These are phyloP conservation scores for Dipteronia dyeriana DNA, from an alignment of 345 rosid genomes.

Conservation along the genomic window DNA sequence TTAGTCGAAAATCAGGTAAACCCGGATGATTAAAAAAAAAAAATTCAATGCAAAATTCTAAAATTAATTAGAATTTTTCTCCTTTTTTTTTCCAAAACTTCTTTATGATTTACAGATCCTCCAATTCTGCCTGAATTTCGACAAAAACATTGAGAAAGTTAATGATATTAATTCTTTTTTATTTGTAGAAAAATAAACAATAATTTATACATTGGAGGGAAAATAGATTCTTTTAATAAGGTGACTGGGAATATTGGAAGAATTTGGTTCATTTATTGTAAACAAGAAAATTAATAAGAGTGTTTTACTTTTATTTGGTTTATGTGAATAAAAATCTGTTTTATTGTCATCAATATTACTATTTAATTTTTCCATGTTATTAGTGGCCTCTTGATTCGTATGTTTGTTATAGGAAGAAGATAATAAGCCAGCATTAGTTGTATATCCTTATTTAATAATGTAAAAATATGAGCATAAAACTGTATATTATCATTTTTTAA, in stretches of 20 bases:
- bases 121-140: background rate
- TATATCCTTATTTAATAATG: background rate
- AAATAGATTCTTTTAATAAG: background rate
- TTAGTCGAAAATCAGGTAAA: background rate
- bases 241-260: background rate
- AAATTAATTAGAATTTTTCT: no score
- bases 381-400: background rate
- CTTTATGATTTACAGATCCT: background rate
- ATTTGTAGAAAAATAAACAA: background rate
- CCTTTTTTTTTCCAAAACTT: no score
- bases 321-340: background rate
- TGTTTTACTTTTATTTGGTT: background rate
- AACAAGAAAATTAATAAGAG: background rate
- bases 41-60: background rate
- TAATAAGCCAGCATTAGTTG: background rate
- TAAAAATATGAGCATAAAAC: background rate
- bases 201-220: background rate
- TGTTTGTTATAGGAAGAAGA: background rate
- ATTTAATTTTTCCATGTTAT: background rate
- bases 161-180: background rate
- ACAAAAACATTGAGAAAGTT: background rate
- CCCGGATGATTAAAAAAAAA: no score
- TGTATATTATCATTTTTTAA: background rate
- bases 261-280: conserved; percentile 18
- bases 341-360: no score